Evolutionary conservation across 2,329 filamentous ascomycete species (phyloP).

Genomic region (Trichoderma guizhouense): DNA sequence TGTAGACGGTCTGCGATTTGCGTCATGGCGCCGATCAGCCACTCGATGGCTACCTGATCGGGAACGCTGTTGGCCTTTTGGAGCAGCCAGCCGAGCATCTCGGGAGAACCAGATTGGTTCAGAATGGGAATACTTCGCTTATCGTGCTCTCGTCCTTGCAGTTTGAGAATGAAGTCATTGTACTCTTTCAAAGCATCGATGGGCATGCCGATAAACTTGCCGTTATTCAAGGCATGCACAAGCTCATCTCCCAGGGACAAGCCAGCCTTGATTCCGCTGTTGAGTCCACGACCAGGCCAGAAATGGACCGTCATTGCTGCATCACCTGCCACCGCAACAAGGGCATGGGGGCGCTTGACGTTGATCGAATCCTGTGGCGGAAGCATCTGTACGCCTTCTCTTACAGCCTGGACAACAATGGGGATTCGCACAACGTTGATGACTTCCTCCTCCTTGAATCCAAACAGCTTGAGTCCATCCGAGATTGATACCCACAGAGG

Average conservation of each 20-base stretch:
- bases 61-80: conserved; percentile 31
- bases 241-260: conserved; percentile 36
- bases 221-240: conserved; percentile 31
- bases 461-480: conserved; percentile 36
- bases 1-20: conserved; percentile 34
- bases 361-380: conserved; percentile 26
- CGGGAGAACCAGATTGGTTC: conserved; percentile 34
- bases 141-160: conserved; percentile 35
- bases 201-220: conserved; percentile 31
- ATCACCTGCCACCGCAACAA: conserved; percentile 35
- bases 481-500: conserved; percentile 33
- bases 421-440: conserved; percentile 37
- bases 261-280: conserved; percentile 37
- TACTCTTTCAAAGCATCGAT: conserved; percentile 32
- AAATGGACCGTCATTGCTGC: conserved; percentile 38
- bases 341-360: conserved; percentile 29
- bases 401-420: conserved; percentile 35
- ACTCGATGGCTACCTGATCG: conserved; percentile 34
- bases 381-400: conserved; percentile 31
- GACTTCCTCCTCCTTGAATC: conserved; percentile 35
- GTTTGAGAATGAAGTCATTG: conserved; percentile 36
- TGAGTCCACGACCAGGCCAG: conserved; percentile 36
- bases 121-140: conserved; percentile 36
- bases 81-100: conserved; percentile 35
- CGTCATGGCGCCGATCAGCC: conserved; percentile 33